Base-by-base conservation (phyloP, 2,329 filamentous ascomycete genomes). In the Aspergillus pseudonomiae region DNA sequence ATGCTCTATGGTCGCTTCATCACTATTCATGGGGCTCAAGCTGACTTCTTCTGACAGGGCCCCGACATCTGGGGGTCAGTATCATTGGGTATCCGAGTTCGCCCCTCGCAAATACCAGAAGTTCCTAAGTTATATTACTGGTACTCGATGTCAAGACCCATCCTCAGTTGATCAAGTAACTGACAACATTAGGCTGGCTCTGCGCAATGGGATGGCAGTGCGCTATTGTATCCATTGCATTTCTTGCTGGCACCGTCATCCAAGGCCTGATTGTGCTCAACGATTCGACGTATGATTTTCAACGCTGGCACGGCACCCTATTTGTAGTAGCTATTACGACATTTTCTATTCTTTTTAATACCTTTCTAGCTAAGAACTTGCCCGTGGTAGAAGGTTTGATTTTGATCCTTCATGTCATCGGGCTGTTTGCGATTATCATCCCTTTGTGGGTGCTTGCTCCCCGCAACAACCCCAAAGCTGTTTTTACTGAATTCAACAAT, bases 201-300 rank as follows among this genome's bases (percentile, higher is more conserved):
- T 77, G 74, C 56, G 77, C 77, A 26, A 76, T 79, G 45, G 79
- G 78, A 21, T 83, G 81, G 81, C 80, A 83, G 63, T 78, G 76
- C 57, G 78, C 80, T 21, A 77, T 81, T 28, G 79, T 80, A 7
- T 75, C 78, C 4, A 79, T 80, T 56, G 77, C 77, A 14, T 81
- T 80, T 70, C 75, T 82, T 19, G 79, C 79, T 7, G 81, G 78
- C 2, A 79, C 75, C 5, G 78, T 81, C 46, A 79, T 84, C 3
- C 81, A 84, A 67, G 81, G 79, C 0, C 65, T 84, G 5, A 74
- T 82, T 14, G 75, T 80, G 24, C 69, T 84, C 36, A 82, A 82
- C 63, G 70, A 81, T 56, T 73, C 75, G 1, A 70, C 69, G 2
- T 84, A 83, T 63, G 66, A 65, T 14, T 75, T 78, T 1, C 70